Evolutionary conservation across 257 asterid genomes (phyloP).

Genomic region (Nemophila menziesii): DNA sequence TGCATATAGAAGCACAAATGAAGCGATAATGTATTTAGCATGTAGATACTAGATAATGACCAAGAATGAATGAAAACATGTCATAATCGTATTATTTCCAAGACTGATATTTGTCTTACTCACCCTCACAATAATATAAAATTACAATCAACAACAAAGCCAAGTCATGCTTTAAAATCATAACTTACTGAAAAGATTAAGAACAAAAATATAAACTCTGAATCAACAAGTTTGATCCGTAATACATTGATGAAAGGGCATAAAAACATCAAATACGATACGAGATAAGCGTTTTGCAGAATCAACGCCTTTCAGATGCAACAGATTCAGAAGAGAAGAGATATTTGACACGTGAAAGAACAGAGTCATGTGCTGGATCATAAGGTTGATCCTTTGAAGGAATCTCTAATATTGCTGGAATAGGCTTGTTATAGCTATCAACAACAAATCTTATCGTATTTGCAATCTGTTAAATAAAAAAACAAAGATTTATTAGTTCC

Average conservation of each 20-base stretch:
- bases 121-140: neutral
- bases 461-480: constrained; percentile 44
- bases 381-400: constrained; percentile 95
- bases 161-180: neutral
- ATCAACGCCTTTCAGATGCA: constrained; percentile 56
- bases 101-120: neutral
- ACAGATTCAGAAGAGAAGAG: constrained; percentile 60
- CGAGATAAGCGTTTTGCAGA: neutral
- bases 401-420: constrained; percentile 88
- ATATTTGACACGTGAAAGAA: constrained; percentile 74
- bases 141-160: neutral
- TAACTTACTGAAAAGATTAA: neutral
- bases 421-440: constrained; percentile 80
- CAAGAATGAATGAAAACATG: neutral
- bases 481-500: neutral
- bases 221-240: neutral
- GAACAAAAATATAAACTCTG: neutral
- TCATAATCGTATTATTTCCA: neutral
- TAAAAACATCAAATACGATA: neutral
- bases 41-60: too few relatives aligned
- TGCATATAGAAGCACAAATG: neutral
- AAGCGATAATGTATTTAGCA: too few relatives aligned
- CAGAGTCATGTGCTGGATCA: constrained; percentile 86
- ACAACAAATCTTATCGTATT: constrained; percentile 76
- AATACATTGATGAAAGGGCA: neutral